Percentiles rank a stretch among this genome's conserved stretches.
Conservation (phyloP, 202 grass and related monocot genomes). For the Setaria viridis region DNA sequence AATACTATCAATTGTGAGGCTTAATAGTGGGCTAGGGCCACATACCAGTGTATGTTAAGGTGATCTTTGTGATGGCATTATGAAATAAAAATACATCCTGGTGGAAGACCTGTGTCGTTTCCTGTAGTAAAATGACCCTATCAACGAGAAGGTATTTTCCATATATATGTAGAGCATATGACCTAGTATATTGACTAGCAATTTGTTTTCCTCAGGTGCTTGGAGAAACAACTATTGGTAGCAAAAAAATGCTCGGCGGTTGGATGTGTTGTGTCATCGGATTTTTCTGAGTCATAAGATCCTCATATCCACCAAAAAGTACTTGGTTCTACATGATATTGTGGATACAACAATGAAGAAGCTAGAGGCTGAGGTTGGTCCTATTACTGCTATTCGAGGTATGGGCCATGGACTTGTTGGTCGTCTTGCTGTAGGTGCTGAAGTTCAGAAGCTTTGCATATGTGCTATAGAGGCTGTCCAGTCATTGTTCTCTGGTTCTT, state of each 20-base stretch:
- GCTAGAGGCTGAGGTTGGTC: constrained; percentile 70
- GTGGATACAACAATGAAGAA: constrained; percentile 68
- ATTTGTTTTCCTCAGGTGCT: constrained; percentile 60
- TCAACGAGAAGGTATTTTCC: no score
- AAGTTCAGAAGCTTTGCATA: constrained; percentile 70
- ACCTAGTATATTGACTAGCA: constrained; percentile 8
- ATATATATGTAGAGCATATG: neutral
- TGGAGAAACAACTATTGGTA: constrained; percentile 77
- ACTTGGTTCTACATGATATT: constrained; percentile 64
- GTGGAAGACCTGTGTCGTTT: neutral
- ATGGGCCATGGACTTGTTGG: constrained; percentile 65
- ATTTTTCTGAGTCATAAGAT: constrained; percentile 74
- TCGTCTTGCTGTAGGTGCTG: constrained; percentile 55
- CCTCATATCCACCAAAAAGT: constrained; percentile 62
- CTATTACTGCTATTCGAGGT: constrained; percentile 54
- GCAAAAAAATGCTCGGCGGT: constrained; percentile 75
- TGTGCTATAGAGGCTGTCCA: constrained; percentile 50
- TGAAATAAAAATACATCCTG: no score
- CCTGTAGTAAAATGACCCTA: neutral
- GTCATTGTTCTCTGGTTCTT: constrained; percentile 37
- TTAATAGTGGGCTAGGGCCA: neutral
- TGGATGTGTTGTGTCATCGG: constrained; percentile 75
- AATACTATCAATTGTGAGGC: neutral
- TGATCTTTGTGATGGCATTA: neutral
- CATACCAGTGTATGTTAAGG: neutral